These are phyloP conservation scores for Elaeis oleifera DNA, from an alignment of 202 grass and related monocot genomes.

Conservation along the genomic window DNA sequence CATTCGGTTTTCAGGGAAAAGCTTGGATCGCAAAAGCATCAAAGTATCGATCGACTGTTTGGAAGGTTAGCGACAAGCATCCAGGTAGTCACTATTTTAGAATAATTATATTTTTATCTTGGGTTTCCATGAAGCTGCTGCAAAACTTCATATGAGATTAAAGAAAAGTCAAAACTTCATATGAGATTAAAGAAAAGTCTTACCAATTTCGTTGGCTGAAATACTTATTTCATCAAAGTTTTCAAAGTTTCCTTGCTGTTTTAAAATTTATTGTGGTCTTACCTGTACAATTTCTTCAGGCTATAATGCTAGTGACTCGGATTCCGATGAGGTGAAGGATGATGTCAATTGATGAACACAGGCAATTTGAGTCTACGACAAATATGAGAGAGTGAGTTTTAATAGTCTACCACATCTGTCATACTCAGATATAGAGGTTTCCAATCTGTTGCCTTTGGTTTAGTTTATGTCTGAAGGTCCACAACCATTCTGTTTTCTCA, in stretches of 20 bases:
- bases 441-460: not conserved
- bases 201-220: too few relatives aligned
- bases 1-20: conserved; percentile 43
- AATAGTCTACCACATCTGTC: not conserved
- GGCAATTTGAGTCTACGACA: not conserved
- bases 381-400: conserved; percentile 10
- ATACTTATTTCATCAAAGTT: too few relatives aligned
- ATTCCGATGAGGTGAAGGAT: conserved; percentile 29
- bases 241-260: too few relatives aligned
- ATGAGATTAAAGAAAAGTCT: too few relatives aligned
- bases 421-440: not conserved
- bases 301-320: conserved; percentile 44
- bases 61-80: conserved; percentile 84
- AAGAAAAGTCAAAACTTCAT: too few relatives aligned
- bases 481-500: too few relatives aligned
- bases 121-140: too few relatives aligned
- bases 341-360: conserved; percentile 17
- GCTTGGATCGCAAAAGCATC: conserved; percentile 92
- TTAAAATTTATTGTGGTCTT: too few relatives aligned
- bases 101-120: too few relatives aligned
- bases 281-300: conserved; percentile 9
- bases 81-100: conserved; percentile 40
- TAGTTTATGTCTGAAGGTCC: conserved; percentile 9
- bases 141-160: too few relatives aligned
- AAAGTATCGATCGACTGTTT: conserved; percentile 74